These are phyloP conservation scores for Heliosperma pusillum DNA, from an alignment of 148 eudicot species.

Conservation along the genomic window DNA sequence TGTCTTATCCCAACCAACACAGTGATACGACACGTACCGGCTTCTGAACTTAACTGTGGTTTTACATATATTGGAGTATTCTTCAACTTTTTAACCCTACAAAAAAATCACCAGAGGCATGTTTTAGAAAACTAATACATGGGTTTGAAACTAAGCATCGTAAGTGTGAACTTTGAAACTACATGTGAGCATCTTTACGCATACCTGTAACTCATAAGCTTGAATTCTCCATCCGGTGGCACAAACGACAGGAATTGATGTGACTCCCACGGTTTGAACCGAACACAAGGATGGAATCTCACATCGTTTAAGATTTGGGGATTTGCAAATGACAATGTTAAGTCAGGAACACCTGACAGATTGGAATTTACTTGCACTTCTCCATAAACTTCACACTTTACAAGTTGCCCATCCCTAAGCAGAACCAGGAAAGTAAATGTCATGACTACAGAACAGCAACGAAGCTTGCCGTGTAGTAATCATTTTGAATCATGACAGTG, in stretches of 20 bases:
- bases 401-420: conserved; percentile 76
- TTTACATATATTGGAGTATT: conserved; percentile 83
- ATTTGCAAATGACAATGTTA: conserved; percentile 82
- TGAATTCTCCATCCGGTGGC: conserved; percentile 94
- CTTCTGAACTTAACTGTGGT: conserved; percentile 87
- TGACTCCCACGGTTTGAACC: conserved; percentile 94
- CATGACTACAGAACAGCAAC: conserved; percentile 12
- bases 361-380: conserved; percentile 82
- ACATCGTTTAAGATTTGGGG: conserved; percentile 78
- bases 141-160: not conserved
- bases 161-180: conserved; percentile 11
- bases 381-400: conserved; percentile 91
- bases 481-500: too few species aligned
- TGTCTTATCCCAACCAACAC: conserved; percentile 77
- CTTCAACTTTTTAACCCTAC: conserved; percentile 85
- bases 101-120: not conserved
- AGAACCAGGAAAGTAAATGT: conserved; percentile 25
- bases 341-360: conserved; percentile 91
- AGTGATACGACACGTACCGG: conserved; percentile 77
- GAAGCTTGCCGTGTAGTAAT: not conserved
- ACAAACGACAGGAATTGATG: conserved; percentile 81
- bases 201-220: conserved; percentile 98
- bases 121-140: not conserved
- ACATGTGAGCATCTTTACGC: conserved; percentile 3
- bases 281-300: conserved; percentile 92